A percentile compares a stretch with the other conserved stretches of the same genome.
Conservation (phyloP, 1,139 yeast genomes). For the Hansenula lynferdii region DNA sequence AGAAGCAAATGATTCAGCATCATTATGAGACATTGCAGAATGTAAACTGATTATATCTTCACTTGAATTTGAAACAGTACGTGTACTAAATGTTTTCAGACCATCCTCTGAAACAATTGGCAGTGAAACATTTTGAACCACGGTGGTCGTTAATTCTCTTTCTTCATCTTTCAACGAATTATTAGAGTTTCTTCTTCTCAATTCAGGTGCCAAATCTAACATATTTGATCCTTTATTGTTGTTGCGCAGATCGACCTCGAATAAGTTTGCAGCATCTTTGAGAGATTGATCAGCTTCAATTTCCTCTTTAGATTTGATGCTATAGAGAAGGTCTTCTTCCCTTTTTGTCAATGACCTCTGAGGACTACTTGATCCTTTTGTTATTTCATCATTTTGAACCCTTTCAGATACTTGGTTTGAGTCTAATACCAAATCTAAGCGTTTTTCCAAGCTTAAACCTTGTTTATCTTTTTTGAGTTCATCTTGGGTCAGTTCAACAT, state of each 20-base stretch:
- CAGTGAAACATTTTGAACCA: slow-evolving; percentile 11
- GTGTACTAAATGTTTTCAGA: slow-evolving; percentile 4
- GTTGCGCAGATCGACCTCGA: slow-evolving; percentile 30
- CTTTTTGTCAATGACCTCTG: slow-evolving; percentile 16
- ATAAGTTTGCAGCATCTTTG: slow-evolving; percentile 25
- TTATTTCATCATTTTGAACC: slow-evolving; percentile 27
- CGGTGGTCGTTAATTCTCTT: slow-evolving; percentile 21
- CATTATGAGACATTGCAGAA: slow-evolving; percentile 7
- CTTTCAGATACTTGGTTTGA: slow-evolving; percentile 16
- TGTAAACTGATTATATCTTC: slow-evolving; percentile 12
- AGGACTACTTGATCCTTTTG: slow-evolving; percentile 25
- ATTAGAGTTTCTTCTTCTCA: slow-evolving; percentile 17
- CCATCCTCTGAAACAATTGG: slow-evolving; percentile 14
- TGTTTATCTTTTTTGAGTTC: slow-evolving; percentile 12
- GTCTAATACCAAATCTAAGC: slow-evolving; percentile 22
- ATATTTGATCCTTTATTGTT: slow-evolving; percentile 15
- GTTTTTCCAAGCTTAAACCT: slow-evolving; percentile 20
- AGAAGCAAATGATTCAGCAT: slow-evolving; percentile 14
- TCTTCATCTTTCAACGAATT: slow-evolving; percentile 25
- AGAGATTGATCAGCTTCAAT: slow-evolving; percentile 20
- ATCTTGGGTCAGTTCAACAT: slow-evolving; percentile 17
- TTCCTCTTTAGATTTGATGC: slow-evolving; percentile 17
- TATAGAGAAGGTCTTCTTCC: slow-evolving; percentile 18
- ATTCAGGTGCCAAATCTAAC: slow-evolving; percentile 19
- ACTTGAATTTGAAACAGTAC: neutral